phyloP scores from a whole-genome alignment of 345 rosid species.

The Euphorbia peplus region DNA sequence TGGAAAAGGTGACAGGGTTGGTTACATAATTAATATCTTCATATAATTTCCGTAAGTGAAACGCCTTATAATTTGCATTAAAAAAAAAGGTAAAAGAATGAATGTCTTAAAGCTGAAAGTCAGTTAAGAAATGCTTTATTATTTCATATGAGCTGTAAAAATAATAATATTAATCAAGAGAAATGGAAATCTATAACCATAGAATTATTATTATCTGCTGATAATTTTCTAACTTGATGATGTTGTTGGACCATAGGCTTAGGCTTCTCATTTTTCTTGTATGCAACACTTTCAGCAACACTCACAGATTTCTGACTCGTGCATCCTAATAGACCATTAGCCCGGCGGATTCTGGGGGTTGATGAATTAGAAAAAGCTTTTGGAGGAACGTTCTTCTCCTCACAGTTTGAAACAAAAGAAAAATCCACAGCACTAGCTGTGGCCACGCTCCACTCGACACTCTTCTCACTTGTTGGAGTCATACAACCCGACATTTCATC shows the following conservation, averaged over 20 bases:
- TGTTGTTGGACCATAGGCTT: constrained; percentile 27
- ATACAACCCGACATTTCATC: constrained; percentile 40
- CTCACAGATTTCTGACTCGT: constrained; percentile 44
- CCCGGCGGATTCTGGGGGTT: constrained; percentile 14
- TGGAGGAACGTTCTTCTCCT: constrained; percentile 23
- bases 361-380: constrained; percentile 2
- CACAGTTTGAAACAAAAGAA: constrained; percentile 35
- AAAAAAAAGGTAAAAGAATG: no score
- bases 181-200: constrained; percentile 31
- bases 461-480: constrained; percentile 38
- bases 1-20: no score
- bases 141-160: neutral
- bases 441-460: constrained; percentile 63
- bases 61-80: neutral
- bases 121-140: neutral
- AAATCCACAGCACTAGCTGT: constrained; percentile 57
- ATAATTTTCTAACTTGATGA: constrained; percentile 26
- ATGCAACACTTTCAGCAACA: constrained; percentile 40
- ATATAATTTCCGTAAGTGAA: no score
- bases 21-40: no score
- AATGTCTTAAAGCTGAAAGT: neutral
- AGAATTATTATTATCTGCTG: constrained; percentile 16
- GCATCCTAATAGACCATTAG: constrained; percentile 41
- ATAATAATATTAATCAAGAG: constrained; percentile 10
- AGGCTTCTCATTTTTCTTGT: constrained; percentile 28